phyloP scores from a whole-genome alignment of 768 basidiomycete species.

The Podaxis sp. region DNA sequence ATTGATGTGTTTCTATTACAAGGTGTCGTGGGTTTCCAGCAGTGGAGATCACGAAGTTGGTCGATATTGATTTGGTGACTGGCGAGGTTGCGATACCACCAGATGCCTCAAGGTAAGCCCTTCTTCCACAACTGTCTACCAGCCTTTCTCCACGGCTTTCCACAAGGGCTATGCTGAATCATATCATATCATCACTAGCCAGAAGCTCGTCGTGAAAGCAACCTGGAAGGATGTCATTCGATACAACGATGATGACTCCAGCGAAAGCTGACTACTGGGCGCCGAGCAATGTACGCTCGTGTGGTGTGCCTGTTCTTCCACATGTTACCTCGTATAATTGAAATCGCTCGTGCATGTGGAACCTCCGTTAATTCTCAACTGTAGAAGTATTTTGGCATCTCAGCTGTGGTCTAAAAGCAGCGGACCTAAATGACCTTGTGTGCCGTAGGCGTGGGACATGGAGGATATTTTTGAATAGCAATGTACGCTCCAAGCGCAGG shows the following conservation, averaged over 20 bases:
- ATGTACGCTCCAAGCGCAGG: background rate
- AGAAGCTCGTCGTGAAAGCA: constrained; percentile 17
- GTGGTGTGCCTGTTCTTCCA: background rate
- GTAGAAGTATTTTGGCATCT: constrained; percentile 10
- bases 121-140: background rate
- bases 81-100: constrained; percentile 54
- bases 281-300: background rate
- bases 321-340: background rate
- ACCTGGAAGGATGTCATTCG: constrained; percentile 15
- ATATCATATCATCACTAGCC: constrained; percentile 14
- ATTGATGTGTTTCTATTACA: constrained; percentile 7
- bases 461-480: background rate
- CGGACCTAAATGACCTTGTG: background rate
- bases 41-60: constrained; percentile 66
- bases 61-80: constrained; percentile 44
- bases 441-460: background rate
- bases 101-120: constrained; percentile 13
- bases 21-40: constrained; percentile 70
- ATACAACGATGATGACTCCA: constrained; percentile 2
- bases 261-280: background rate
- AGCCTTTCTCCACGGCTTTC: background rate
- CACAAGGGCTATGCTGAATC: constrained; percentile 14
- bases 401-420: constrained; percentile 5
- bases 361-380: constrained; percentile 10
- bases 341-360: background rate